These are phyloP conservation scores for Prunus yedoensis DNA, from an alignment of 331 rosid species.

Conservation along the genomic window DNA sequence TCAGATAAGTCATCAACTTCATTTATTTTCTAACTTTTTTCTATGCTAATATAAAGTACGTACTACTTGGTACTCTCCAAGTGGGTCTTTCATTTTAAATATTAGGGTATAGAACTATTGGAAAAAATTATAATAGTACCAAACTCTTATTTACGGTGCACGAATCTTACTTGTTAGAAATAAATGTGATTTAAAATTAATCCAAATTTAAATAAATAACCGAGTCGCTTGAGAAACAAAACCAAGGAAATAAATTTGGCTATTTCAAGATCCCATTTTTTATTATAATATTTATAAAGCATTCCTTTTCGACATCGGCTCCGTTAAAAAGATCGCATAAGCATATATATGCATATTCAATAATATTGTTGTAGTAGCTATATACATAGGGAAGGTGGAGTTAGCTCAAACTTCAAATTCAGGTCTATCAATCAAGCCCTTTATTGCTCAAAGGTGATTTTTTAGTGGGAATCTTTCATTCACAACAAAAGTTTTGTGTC, in stretches of 20 bases:
- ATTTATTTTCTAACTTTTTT: background rate
- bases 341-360: background rate
- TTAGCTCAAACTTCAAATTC: background rate
- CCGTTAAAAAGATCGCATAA: too few relatives aligned
- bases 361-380: background rate
- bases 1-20: conserved; percentile 3
- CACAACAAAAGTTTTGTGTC: background rate
- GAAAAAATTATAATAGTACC: too few relatives aligned
- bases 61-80: background rate
- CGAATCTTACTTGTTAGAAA: too few relatives aligned
- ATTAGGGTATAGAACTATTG: too few relatives aligned
- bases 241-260: too few relatives aligned
- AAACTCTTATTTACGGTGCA: too few relatives aligned
- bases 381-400: background rate
- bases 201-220: too few relatives aligned
- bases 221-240: too few relatives aligned
- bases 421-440: background rate
- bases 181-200: too few relatives aligned
- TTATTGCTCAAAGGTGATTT: background rate
- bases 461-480: background rate
- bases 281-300: too few relatives aligned
- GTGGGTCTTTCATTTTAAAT: background rate
- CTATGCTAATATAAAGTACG: background rate
- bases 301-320: too few relatives aligned
- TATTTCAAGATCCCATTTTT: too few relatives aligned